Evolutionary conservation across 257 asterid genomes (phyloP).

Genomic region (Capsicum pubescens): DNA sequence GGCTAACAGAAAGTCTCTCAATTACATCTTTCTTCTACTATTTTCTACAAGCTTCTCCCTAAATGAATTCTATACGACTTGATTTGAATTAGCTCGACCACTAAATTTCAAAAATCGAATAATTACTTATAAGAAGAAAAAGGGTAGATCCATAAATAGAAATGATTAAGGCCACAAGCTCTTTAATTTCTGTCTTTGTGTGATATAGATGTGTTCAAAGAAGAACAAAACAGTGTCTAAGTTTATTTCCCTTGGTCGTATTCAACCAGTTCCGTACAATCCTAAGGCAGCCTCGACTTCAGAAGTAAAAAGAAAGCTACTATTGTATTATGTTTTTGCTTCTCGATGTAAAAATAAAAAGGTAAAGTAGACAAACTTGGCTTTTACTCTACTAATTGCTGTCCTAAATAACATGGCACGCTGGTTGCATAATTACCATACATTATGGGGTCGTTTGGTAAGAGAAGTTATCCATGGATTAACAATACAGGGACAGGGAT

Average conservation of each 20-base stretch:
- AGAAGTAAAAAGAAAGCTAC: neutral
- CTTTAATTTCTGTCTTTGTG: neutral
- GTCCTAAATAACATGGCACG: conserved; percentile 20
- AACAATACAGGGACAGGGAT: too few species aligned
- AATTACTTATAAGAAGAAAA: neutral
- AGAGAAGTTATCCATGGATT: too few species aligned
- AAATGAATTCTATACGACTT: neutral
- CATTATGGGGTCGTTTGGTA: neutral
- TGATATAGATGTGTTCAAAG: too few species aligned
- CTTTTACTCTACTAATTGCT: conserved; percentile 1
- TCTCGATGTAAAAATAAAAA: conserved; percentile 9
- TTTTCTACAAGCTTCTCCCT: too few species aligned
- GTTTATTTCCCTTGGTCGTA: neutral
- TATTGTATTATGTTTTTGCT: neutral
- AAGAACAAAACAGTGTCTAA: too few species aligned
- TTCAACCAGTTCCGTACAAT: conserved; percentile 18
- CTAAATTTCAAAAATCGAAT: neutral
- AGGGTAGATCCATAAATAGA: neutral
- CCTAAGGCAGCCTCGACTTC: neutral
- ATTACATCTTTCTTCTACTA: too few species aligned
- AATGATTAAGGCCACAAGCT: conserved; percentile 14
- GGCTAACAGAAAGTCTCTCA: too few species aligned
- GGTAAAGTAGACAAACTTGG: conserved; percentile 8
- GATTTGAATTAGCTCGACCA: neutral
- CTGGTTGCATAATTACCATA: neutral